Evolutionary conservation across 1,284 basidiomycete species (phyloP).

Genomic region (Microbotryum violaceum): DNA sequence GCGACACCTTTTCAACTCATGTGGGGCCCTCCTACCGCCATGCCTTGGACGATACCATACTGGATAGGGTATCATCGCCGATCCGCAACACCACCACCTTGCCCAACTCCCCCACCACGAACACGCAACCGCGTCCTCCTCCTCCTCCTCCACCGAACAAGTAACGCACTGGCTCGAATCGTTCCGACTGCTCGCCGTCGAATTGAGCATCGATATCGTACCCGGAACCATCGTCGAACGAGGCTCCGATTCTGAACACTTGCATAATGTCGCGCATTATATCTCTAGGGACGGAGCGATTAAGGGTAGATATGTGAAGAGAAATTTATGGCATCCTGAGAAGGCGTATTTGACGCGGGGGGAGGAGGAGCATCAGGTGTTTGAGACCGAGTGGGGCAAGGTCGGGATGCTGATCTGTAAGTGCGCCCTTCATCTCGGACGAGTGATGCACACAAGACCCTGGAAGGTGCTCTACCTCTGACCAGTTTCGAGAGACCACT

Average conservation of each 20-base stretch:
- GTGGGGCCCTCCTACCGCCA: neutral
- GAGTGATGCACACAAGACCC: neutral
- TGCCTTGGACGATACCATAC: neutral
- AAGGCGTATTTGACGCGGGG: constrained; percentile 31
- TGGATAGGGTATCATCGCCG: constrained; percentile 28
- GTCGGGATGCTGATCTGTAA: constrained; percentile 31
- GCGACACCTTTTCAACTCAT: neutral
- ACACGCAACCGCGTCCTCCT: neutral
- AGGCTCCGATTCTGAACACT: constrained; percentile 5
- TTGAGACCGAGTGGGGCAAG: constrained; percentile 30
- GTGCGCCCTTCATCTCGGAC: neutral
- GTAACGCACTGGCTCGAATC: constrained; percentile 17
- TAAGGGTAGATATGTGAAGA: constrained; percentile 29
- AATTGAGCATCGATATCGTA: constrained; percentile 30
- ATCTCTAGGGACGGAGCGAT: constrained; percentile 26
- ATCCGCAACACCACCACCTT: constrained; percentile 18
- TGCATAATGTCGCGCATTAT: constrained; percentile 31
- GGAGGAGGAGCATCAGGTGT: constrained; percentile 29
- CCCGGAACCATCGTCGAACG: constrained; percentile 34
- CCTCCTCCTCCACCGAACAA: neutral
- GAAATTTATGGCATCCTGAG: constrained; percentile 34
- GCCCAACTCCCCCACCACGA: constrained; percentile 18
- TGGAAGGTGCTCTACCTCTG: neutral
- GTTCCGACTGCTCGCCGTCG: constrained; percentile 26
- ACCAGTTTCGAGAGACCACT: no score